Base-by-base conservation (phyloP, 345 rosid genomes). In the Pistacia integerrima region DNA sequence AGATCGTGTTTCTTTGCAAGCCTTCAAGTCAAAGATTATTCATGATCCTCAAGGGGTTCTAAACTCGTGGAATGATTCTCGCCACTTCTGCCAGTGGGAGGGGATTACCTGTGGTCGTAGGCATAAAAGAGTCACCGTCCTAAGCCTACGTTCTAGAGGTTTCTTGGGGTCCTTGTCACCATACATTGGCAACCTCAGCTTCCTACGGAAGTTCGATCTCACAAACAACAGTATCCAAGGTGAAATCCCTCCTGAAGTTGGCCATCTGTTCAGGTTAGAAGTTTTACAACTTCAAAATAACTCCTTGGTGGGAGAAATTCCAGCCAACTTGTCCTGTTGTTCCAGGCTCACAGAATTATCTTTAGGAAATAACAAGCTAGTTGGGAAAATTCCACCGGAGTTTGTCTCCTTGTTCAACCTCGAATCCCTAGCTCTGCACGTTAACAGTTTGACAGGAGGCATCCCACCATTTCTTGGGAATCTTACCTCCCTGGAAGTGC, bases 11-110 rank as follows among this genome's bases (percentile, higher is more conserved):
- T 22, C 22, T 22, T 22, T 22, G 22, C 22, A 10, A 20, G 69
- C 55, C 10, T n/a, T 77, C 63, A 77, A 41, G 55, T 12, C 55
- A 5, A 36, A 62, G 30, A 69, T 69, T 30, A 75, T 0, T 12
- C 10, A 17, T 5, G 65, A n/a, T 33, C 74, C 74, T 11, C 61
- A 48, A 71, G 66, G 16, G 2, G 56, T 64, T 13, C 64, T 81
- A 62, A n/a, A 51, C 55, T 78, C 84, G 0, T 84, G 83, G 84
- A 84, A 81, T 36, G 28, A 76, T 36, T 76, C 87, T 30, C 3
- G 1, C 18, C 79, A 62, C 9, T 60, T 74, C 2, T 84, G 87
- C 61, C 0, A 74, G 2, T 84, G 84, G 87, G 13, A 20, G 41
- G 81, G 82, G 1, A 73, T 84, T 28, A 74, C 69, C 12, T 84